Evolutionary conservation across 78 protist species (phyloP).

Genomic region (Chrysochromulina tobinii): DNA sequence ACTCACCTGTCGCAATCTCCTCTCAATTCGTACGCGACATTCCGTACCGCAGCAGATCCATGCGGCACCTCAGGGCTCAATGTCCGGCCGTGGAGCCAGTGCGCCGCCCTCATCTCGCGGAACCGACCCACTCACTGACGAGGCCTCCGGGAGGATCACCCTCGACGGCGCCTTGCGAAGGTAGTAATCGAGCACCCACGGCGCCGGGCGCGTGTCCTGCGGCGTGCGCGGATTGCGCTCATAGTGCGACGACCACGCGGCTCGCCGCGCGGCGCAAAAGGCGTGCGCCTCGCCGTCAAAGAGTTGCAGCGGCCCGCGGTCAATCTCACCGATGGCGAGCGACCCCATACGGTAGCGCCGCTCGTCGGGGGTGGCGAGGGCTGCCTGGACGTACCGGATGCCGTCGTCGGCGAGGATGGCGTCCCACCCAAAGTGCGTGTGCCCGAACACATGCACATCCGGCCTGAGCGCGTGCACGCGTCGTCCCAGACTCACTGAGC

Average conservation of each 20-base stretch:
- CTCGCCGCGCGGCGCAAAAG: background rate
- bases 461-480: background rate
- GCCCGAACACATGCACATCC: background rate
- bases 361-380: background rate
- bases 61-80: too few relatives aligned
- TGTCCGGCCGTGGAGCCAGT: too few relatives aligned
- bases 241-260: background rate
- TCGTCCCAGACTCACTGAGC: background rate
- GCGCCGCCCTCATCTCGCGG: too few relatives aligned
- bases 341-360: background rate
- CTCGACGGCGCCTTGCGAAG: too few relatives aligned
- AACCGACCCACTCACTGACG: too few relatives aligned
- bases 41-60: too few relatives aligned
- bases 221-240: background rate
- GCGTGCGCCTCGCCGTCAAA: background rate
- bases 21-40: too few relatives aligned
- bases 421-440: slow-evolving; percentile 26
- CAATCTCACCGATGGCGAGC: too few relatives aligned
- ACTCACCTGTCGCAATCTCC: too few relatives aligned
- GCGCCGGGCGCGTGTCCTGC: background rate
- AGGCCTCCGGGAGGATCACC: too few relatives aligned
- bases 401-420: background rate
- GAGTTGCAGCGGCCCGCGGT: background rate
- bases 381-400: slow-evolving; percentile 17
- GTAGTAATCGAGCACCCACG: background rate